A percentile compares a stretch with the other conserved stretches of the same genome.
Evolutionary conservation across 169 alveolate genomes (phyloP).

Genomic region (Cryptosporidium sp.): DNA sequence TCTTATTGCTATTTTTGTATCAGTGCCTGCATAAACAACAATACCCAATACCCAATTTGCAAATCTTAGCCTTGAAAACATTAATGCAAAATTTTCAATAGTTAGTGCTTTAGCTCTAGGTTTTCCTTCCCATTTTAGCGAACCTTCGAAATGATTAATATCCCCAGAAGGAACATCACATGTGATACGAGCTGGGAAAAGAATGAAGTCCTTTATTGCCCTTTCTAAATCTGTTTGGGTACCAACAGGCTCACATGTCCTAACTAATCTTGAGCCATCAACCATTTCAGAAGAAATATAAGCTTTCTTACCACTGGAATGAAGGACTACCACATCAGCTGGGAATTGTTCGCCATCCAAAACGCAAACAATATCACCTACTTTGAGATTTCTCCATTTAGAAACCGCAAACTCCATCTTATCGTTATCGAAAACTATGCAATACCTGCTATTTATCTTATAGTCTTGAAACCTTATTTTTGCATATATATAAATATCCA

Average conservation of each 20-base stretch:
- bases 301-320: constrained; percentile 73
- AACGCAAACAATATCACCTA: constrained; percentile 62
- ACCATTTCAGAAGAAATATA: constrained; percentile 70
- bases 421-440: constrained; percentile 54
- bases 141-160: constrained; percentile 62
- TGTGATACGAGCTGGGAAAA: constrained; percentile 37
- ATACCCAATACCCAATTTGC: constrained; percentile 71
- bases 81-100: constrained; percentile 55
- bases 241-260: constrained; percentile 70
- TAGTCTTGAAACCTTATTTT: constrained; percentile 22
- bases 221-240: constrained; percentile 61
- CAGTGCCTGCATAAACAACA: constrained; percentile 73
- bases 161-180: constrained; percentile 72
- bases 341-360: constrained; percentile 72
- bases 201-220: constrained; percentile 53
- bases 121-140: constrained; percentile 72
- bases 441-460: constrained; percentile 48
- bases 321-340: constrained; percentile 71
- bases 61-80: constrained; percentile 69
- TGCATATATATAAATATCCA: constrained; percentile 39
- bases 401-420: constrained; percentile 58
- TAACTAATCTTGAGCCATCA: constrained; percentile 61
- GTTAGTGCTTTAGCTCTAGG: constrained; percentile 63
- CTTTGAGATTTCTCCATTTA: constrained; percentile 55
- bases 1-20: constrained; percentile 46